Conservation (phyloP, 2,329 filamentous ascomycete genomes). For the Xylaria sp. region DNA sequence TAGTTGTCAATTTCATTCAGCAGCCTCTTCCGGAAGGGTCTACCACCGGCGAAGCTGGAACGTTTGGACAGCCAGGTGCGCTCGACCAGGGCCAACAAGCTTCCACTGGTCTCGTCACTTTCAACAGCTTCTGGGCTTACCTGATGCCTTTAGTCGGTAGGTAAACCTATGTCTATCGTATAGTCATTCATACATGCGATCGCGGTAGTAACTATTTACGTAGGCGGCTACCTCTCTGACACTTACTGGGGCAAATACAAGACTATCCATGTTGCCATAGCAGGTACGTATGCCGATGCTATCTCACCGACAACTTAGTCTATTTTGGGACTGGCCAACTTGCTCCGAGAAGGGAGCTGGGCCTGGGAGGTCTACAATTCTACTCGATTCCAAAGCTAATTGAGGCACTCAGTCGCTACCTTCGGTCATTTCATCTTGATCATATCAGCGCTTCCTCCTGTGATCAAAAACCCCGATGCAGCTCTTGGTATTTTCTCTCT, state of each 20-base stretch:
- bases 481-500: conserved; percentile 68
- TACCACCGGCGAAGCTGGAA: conserved; percentile 59
- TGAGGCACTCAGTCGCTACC: conserved; percentile 58
- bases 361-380: not conserved
- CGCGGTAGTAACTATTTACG: conserved; percentile 18
- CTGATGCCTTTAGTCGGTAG: conserved; percentile 48
- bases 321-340: not conserved
- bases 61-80: conserved; percentile 60
- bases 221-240: conserved; percentile 67
- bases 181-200: not conserved
- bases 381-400: not conserved
- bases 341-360: not conserved
- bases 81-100: conserved; percentile 58
- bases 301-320: no score
- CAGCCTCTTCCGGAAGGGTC: conserved; percentile 57
- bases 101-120: conserved; percentile 46
- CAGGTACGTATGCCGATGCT: conserved; percentile 19
- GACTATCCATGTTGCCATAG: conserved; percentile 61
- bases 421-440: conserved; percentile 70
- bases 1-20: conserved; percentile 65
- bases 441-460: conserved; percentile 66
- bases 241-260: conserved; percentile 70
- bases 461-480: conserved; percentile 63
- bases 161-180: not conserved
- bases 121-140: conserved; percentile 51